Evolutionary conservation across 176 grass and related monocot genomes (phyloP).

Genomic region (Alopecurus myosuroides): DNA sequence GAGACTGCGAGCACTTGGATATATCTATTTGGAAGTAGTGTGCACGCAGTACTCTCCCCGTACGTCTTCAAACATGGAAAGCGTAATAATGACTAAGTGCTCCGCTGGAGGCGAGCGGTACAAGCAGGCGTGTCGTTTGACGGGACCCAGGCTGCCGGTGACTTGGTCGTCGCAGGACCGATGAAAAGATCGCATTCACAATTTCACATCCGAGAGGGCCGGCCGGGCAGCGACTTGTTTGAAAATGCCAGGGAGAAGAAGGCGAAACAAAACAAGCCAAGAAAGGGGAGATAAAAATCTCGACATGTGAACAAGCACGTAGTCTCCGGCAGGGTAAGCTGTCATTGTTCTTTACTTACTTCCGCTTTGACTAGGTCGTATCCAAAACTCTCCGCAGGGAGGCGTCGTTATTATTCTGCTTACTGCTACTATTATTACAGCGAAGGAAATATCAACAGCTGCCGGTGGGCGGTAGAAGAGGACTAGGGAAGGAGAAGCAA

Average conservation of each 20-base stretch:
- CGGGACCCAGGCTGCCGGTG: not conserved
- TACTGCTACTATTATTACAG: slow-evolving; percentile 13
- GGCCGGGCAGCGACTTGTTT: slow-evolving; percentile 2
- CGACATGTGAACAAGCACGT: not conserved
- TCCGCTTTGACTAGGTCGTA: not conserved
- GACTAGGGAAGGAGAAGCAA: slow-evolving; percentile 21
- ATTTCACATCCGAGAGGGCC: not conserved
- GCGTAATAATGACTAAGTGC: no score
- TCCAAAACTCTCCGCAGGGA: not conserved
- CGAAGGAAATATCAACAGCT: slow-evolving; percentile 31
- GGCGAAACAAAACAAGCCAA: not conserved
- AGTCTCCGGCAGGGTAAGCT: not conserved
- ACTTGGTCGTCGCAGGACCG: not conserved
- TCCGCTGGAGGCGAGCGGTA: not conserved
- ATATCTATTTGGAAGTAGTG: not conserved
- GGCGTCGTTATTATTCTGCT: slow-evolving; percentile 1
- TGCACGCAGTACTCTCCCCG: not conserved
- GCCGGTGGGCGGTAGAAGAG: not conserved
- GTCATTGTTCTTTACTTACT: not conserved
- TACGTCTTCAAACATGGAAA: not conserved
- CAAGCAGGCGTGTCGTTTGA: not conserved
- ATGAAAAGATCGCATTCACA: not conserved
- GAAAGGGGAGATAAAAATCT: not conserved
- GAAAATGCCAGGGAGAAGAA: slow-evolving; percentile 10
- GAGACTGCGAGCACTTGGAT: no score